Evolutionary conservation across 2,329 filamentous ascomycete species (phyloP).

Genomic region (Aspergillus sp.): DNA sequence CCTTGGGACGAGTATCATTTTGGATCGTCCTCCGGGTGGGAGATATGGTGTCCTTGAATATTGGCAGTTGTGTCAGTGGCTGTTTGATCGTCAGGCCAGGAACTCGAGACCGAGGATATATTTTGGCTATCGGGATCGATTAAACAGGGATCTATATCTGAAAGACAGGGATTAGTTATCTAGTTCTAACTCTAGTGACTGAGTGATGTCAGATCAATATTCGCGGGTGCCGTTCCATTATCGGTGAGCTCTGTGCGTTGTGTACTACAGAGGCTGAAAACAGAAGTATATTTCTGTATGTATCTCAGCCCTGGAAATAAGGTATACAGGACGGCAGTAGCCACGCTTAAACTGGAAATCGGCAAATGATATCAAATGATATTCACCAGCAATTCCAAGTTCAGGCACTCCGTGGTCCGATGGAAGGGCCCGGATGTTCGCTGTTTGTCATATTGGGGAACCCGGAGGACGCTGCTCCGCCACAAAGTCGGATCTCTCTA

Average conservation of each 20-base stretch:
- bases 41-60: background rate
- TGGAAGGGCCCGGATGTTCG: constrained; percentile 1
- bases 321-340: background rate
- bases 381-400: background rate
- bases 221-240: background rate
- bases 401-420: background rate
- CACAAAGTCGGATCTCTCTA: background rate
- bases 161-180: background rate
- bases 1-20: background rate
- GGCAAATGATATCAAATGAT: background rate
- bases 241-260: background rate
- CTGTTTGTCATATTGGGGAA: constrained; percentile 2
- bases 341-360: background rate
- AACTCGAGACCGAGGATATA: background rate
- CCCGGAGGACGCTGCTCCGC: constrained; percentile 11
- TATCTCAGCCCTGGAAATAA: background rate
- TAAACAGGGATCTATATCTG: background rate
- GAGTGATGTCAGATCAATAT: background rate
- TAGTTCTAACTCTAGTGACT: background rate
- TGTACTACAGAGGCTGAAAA: background rate
- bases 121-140: background rate
- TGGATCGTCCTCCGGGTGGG: background rate
- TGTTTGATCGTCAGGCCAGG: background rate
- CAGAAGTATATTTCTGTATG: background rate
- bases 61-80: background rate